Percentiles rank a stretch among this genome's conserved stretches.
Conservation (phyloP, 2,329 filamentous ascomycete species). For the Beauveria rudraprayagi region DNA sequence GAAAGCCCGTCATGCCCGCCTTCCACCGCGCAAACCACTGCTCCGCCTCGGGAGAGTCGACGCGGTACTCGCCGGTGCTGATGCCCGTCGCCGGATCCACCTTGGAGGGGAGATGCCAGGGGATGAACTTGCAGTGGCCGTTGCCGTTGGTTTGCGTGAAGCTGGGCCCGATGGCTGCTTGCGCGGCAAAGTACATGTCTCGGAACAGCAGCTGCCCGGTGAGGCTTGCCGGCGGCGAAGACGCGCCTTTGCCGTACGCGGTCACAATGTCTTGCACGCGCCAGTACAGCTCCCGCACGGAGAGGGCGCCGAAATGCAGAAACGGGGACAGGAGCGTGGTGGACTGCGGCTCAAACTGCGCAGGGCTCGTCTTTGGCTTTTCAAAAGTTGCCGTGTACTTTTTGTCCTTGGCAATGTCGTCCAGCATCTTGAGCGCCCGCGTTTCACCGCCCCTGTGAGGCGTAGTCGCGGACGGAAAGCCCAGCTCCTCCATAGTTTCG, state of each 20-base stretch:
- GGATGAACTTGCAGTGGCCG: constrained; percentile 61
- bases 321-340: constrained; percentile 68
- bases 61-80: constrained; percentile 51
- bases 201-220: constrained; percentile 68
- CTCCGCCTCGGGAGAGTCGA: constrained; percentile 57
- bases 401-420: constrained; percentile 51
- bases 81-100: constrained; percentile 34
- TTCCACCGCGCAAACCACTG: constrained; percentile 62
- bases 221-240: constrained; percentile 58
- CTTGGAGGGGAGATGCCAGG: constrained; percentile 67
- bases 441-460: constrained; percentile 65
- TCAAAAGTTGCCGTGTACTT: constrained; percentile 66
- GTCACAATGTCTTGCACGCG: constrained; percentile 54
- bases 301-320: constrained; percentile 66
- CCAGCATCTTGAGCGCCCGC: constrained; percentile 49
- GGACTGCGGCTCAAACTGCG: constrained; percentile 62
- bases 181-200: constrained; percentile 77
- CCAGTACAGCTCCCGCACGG: constrained; percentile 67
- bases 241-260: constrained; percentile 46
- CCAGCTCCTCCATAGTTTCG: constrained; percentile 65
- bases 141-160: constrained; percentile 62
- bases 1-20: constrained; percentile 62
- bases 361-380: constrained; percentile 68
- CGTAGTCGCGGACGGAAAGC: constrained; percentile 56
- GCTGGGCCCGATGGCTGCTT: constrained; percentile 55